phyloP scores from a whole-genome alignment of 2,329 filamentous ascomycete species.

The Fonsecaea nubica region DNA sequence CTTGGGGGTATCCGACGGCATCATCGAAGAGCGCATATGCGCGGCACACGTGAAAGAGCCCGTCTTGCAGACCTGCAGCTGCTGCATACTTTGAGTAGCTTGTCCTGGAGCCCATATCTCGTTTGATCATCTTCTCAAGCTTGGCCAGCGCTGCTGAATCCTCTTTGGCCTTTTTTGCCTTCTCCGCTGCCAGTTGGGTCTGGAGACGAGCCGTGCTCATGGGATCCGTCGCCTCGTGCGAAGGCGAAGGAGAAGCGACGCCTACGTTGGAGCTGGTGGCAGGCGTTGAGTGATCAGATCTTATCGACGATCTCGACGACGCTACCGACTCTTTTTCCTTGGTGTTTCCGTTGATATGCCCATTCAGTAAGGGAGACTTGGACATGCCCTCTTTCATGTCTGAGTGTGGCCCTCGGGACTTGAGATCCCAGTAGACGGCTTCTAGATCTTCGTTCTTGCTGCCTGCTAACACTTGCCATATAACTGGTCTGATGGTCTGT shows the following conservation, averaged over 20 bases:
- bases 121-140: constrained; percentile 88
- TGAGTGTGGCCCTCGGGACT: constrained; percentile 79
- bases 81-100: constrained; percentile 97
- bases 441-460: constrained; percentile 94
- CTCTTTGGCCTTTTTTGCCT: constrained; percentile 79
- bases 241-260: constrained; percentile 62
- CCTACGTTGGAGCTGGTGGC: constrained; percentile 63
- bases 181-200: constrained; percentile 68
- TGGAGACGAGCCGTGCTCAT: constrained; percentile 64
- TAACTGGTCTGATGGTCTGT: constrained; percentile 92
- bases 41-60: constrained; percentile 94
- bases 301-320: constrained; percentile 84
- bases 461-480: constrained; percentile 96
- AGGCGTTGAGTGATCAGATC: constrained; percentile 74
- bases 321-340: constrained; percentile 71
- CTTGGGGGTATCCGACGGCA: constrained; percentile 93
- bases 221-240: constrained; percentile 67
- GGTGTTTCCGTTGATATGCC: constrained; percentile 57
- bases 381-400: constrained; percentile 61
- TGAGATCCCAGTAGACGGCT: constrained; percentile 80
- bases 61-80: constrained; percentile 88
- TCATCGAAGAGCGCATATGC: constrained; percentile 96
- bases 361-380: constrained; percentile 45
- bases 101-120: constrained; percentile 88
- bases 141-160: constrained; percentile 76